These are phyloP conservation scores for Inga leiocalycina DNA, from an alignment of 306 rosid genomes.

Conservation along the genomic window DNA sequence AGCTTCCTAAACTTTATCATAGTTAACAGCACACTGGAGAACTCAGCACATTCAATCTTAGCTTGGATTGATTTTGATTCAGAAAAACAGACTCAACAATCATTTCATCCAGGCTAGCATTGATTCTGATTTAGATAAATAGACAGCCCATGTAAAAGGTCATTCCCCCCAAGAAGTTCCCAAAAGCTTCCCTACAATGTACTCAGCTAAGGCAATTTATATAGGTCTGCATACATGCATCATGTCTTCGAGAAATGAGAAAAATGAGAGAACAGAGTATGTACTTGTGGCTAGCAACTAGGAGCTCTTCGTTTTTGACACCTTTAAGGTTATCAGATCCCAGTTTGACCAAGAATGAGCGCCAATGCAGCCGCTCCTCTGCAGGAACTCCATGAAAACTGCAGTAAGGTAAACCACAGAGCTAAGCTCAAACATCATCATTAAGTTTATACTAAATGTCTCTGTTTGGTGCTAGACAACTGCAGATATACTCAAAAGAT, in stretches of 20 bases:
- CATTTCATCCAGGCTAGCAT: neutral
- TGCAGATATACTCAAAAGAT: neutral
- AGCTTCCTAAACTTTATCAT: conserved; percentile 15
- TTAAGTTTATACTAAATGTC: conserved; percentile 3
- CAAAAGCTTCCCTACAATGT: neutral
- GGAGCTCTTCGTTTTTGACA: conserved; percentile 89
- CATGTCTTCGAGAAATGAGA: neutral
- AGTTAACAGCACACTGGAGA: conserved; percentile 1
- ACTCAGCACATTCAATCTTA: conserved; percentile 1
- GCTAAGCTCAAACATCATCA: conserved; percentile 14
- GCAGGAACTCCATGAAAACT: conserved; percentile 97
- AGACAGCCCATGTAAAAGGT: neutral
- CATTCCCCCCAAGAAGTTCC: neutral
- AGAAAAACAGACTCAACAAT: neutral
- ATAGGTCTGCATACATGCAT: neutral
- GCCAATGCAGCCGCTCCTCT: conserved; percentile 95
- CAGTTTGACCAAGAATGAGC: conserved; percentile 88
- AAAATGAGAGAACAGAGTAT: conserved; percentile 31
- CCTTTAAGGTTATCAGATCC: conserved; percentile 97
- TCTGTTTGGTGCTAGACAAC: neutral
- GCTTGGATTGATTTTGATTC: neutral
- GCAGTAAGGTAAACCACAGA: conserved; percentile 18
- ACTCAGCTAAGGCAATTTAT: conserved; percentile 19
- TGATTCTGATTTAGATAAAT: neutral
- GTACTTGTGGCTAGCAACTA: conserved; percentile 94